Percentiles rank a stretch among this genome's conserved stretches.
Evolutionary conservation across 139 green algal species (phyloP).

Genomic region (Astrephomene gubernaculifera): DNA sequence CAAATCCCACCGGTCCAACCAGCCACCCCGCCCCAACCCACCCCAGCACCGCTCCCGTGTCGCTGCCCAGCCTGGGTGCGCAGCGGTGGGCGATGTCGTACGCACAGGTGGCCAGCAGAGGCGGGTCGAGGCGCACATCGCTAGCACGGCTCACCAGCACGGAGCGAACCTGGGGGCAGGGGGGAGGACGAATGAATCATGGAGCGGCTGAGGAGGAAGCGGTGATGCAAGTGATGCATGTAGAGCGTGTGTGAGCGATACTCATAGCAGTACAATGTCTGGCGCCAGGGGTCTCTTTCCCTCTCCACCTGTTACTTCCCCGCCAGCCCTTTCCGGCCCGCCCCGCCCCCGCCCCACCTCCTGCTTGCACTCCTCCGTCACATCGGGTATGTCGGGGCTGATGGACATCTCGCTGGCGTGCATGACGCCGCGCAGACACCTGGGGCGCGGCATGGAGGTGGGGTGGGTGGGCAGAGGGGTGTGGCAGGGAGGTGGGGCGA

Average conservation of each 20-base stretch:
- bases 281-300: no score
- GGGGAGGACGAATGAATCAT: no score
- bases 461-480: no score
- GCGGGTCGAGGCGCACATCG: slow-evolving; percentile 36
- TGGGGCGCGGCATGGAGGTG: no score
- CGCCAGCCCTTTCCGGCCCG: background rate
- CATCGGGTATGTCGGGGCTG: slow-evolving; percentile 13
- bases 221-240: no score
- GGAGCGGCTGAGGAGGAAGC: no score
- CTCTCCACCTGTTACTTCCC: no score
- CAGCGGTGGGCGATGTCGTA: slow-evolving; percentile 38
- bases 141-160: slow-evolving; percentile 36
- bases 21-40: background rate
- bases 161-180: slow-evolving; percentile 8
- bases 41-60: slow-evolving; percentile 6
- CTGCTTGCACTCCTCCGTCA: slow-evolving; percentile 37
- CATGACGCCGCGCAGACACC: slow-evolving; percentile 40
- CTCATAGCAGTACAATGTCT: no score
- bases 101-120: slow-evolving; percentile 45
- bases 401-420: slow-evolving; percentile 46
- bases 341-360: slow-evolving; percentile 10
- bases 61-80: background rate
- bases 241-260: no score
- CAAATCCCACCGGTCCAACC: no score
- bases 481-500: no score